Conservation (phyloP, 169 alveolate genomes). For the Babesia bovis region DNA sequence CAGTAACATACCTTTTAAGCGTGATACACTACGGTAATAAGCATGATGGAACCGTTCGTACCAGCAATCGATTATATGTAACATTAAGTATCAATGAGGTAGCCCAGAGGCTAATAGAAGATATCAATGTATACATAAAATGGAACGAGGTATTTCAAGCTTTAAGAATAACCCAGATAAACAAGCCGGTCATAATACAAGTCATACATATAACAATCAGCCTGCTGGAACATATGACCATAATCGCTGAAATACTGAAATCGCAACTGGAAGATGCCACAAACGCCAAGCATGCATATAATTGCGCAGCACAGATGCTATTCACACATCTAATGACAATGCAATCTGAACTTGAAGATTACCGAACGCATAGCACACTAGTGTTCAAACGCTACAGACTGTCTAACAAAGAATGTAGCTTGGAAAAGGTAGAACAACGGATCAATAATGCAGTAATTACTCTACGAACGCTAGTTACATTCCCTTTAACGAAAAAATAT, state of each 20-base stretch:
- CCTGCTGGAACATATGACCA: conserved; percentile 8
- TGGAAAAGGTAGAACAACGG: neutral
- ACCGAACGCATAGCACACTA: neutral
- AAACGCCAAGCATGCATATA: conserved; percentile 25
- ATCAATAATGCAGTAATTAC: neutral
- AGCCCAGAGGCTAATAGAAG: neutral
- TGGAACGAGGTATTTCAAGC: conserved; percentile 36
- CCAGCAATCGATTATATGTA: neutral
- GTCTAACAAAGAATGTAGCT: neutral
- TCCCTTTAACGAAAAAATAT: conserved; percentile 8
- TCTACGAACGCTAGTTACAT: conserved; percentile 1
- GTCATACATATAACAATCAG: neutral
- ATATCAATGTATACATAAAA: neutral
- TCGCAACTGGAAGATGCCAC: conserved; percentile 11
- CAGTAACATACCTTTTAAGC: conserved; percentile 7
- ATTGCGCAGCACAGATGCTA: conserved; percentile 21
- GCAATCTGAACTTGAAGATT: conserved; percentile 17
- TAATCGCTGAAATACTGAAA: neutral
- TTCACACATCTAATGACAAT: neutral
- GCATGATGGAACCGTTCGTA: neutral
- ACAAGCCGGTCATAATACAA: neutral
- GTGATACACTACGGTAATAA: neutral
- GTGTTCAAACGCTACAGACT: neutral
- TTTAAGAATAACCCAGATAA: neutral
- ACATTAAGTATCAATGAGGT: conserved; percentile 7